Evolutionary conservation across 495 filamentous ascomycete genomes (phyloP).

Genomic region (Cenococcum geophilum): DNA sequence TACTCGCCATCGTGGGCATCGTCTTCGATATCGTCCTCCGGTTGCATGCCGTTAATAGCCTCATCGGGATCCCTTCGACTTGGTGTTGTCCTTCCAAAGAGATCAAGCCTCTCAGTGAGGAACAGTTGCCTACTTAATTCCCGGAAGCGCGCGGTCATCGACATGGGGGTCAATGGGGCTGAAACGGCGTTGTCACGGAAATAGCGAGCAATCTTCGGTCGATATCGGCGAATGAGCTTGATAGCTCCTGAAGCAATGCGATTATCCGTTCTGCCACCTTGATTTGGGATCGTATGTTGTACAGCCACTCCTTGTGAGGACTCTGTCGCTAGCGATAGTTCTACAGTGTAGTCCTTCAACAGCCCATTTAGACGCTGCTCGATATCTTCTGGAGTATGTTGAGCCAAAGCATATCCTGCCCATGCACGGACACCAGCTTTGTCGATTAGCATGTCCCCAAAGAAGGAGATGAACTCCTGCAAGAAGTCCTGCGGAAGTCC

Average conservation of each 20-base stretch:
- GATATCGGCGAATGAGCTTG: slow-evolving; percentile 14
- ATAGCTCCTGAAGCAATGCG: slow-evolving; percentile 9
- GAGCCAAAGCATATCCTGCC: slow-evolving; percentile 10
- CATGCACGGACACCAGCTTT: slow-evolving; percentile 11
- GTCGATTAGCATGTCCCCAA: slow-evolving; percentile 16
- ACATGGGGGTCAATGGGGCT: neutral
- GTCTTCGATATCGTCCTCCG: neutral
- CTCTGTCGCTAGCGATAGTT: neutral
- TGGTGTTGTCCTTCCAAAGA: neutral
- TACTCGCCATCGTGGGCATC: slow-evolving; percentile 8
- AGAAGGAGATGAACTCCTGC: slow-evolving; percentile 18
- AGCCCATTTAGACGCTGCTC: slow-evolving; percentile 7
- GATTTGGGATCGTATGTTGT: neutral
- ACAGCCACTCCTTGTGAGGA: neutral
- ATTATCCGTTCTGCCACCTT: neutral
- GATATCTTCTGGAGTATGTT: neutral
- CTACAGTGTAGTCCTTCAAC: slow-evolving; percentile 11
- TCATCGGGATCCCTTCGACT: neutral
- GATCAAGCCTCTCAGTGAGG: slow-evolving; percentile 6
- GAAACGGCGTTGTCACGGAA: slow-evolving; percentile 12
- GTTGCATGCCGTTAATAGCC: neutral
- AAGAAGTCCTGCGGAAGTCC: slow-evolving; percentile 18
- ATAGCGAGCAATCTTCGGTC: slow-evolving; percentile 17
- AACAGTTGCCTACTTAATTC: slow-evolving; percentile 10
- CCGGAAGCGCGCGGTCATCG: slow-evolving; percentile 2